These are phyloP conservation scores for Rhodocollybia butyracea DNA, from an alignment of 768 basidiomycete species.

Conservation along the genomic window DNA sequence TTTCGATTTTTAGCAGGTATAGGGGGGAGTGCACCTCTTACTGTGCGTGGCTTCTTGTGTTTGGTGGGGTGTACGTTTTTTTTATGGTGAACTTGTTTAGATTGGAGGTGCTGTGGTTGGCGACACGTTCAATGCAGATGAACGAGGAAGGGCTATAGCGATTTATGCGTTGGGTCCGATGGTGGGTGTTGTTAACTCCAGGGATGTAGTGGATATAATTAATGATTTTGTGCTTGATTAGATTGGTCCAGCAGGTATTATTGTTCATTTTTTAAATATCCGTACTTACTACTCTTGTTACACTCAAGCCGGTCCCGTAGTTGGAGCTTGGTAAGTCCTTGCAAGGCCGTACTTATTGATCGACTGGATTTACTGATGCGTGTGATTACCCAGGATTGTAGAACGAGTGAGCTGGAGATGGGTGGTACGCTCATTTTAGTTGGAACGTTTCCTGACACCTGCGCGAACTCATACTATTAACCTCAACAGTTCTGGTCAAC, in stretches of 20 bases:
- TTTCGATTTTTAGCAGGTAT: slow-evolving; percentile 54
- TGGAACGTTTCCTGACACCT: neutral
- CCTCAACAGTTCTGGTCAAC: slow-evolving; percentile 60
- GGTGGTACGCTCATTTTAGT: slow-evolving; percentile 43
- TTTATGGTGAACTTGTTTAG: slow-evolving; percentile 17
- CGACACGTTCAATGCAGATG: slow-evolving; percentile 59
- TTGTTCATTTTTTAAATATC: too few relatives aligned
- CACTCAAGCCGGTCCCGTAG: slow-evolving; percentile 57
- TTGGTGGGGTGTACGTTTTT: neutral
- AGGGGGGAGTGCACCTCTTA: slow-evolving; percentile 51
- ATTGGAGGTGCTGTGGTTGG: slow-evolving; percentile 64
- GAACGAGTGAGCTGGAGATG: slow-evolving; percentile 67
- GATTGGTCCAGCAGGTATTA: too few relatives aligned
- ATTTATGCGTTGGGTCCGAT: slow-evolving; percentile 65
- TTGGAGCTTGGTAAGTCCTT: slow-evolving; percentile 50
- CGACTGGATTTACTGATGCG: neutral
- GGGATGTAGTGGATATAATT: too few relatives aligned
- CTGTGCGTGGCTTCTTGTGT: slow-evolving; percentile 21
- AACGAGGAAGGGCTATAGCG: slow-evolving; percentile 61
- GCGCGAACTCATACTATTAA: neutral
- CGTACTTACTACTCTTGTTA: too few relatives aligned
- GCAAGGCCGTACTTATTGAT: neutral
- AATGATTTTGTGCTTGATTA: too few relatives aligned
- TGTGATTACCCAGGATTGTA: slow-evolving; percentile 39
- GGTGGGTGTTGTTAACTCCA: slow-evolving; percentile 66